Percentiles rank a stretch among this genome's conserved stretches.
phyloP scores from a whole-genome alignment of 352 stramenopile genomes.

The Phytophthora sansomeana region DNA sequence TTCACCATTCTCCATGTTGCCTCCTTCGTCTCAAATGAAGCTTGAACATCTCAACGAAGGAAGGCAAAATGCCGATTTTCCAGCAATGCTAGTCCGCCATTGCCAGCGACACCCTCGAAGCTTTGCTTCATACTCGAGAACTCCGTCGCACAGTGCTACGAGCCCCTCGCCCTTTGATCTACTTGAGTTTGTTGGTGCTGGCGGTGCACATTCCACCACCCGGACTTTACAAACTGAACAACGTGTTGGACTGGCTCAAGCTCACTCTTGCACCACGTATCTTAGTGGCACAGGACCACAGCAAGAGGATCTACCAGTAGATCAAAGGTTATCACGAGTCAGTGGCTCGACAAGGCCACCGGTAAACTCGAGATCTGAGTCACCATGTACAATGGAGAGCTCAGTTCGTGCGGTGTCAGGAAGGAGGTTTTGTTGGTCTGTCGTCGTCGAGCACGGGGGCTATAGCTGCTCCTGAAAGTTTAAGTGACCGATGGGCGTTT shows the following conservation, averaged over 20 bases:
- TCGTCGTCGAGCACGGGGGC: background rate
- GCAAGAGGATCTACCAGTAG: background rate
- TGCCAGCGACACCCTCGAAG: background rate
- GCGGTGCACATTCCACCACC: background rate
- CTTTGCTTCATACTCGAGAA: background rate
- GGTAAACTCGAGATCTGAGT: background rate
- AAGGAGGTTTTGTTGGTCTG: background rate
- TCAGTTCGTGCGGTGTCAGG: background rate
- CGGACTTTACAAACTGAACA: background rate
- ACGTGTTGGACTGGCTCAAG: background rate
- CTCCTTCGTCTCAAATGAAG: background rate
- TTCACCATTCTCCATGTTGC: background rate
- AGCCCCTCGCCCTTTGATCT: background rate
- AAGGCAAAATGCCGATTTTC: background rate
- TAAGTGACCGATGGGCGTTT: background rate
- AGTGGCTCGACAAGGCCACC: background rate
- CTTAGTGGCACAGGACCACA: background rate
- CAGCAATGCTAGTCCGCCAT: background rate
- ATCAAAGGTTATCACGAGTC: background rate
- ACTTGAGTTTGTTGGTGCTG: background rate
- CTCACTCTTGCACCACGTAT: background rate
- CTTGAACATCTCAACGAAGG: background rate
- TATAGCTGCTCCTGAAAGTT: background rate
- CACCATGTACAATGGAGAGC: background rate
- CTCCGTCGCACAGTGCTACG: background rate